Evolutionary conservation across 331 rosid genomes (phyloP).

Genomic region (Pyrus hybrid): DNA sequence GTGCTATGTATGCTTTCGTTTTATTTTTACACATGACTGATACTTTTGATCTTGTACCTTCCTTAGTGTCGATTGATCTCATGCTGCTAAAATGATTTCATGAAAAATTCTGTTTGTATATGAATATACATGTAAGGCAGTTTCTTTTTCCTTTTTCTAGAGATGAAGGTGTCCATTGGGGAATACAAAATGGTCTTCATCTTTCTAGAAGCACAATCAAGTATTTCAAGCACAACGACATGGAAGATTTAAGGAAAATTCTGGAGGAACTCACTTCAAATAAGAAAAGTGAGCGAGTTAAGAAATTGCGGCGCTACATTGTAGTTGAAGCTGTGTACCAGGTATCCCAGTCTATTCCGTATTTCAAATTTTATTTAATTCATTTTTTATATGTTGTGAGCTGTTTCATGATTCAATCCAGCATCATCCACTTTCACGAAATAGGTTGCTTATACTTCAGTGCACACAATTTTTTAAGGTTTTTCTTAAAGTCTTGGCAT

Average conservation of each 20-base stretch:
- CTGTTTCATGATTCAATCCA: background rate
- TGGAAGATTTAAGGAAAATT: slow-evolving; percentile 70
- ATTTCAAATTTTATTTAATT: background rate
- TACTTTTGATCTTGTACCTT: background rate
- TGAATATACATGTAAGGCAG: background rate
- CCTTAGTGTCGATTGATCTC: background rate
- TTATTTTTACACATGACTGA: too few species aligned
- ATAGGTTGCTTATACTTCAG: background rate
- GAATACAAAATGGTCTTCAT: slow-evolving; percentile 91
- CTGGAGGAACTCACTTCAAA: slow-evolving; percentile 56
- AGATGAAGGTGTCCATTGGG: slow-evolving; percentile 99
- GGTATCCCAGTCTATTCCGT: slow-evolving; percentile 37
- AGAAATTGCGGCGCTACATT: slow-evolving; percentile 90
- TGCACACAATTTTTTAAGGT: background rate
- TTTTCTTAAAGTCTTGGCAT: background rate
- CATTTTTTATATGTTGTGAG: slow-evolving; percentile 1
- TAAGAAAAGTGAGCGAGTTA: slow-evolving; percentile 42
- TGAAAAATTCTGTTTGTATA: background rate
- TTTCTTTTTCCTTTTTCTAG: slow-evolving; percentile 32
- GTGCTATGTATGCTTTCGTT: too few species aligned
- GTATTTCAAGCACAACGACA: slow-evolving; percentile 88
- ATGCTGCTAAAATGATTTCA: background rate
- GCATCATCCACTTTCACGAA: background rate
- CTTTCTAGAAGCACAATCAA: slow-evolving; percentile 93
- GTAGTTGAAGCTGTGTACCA: slow-evolving; percentile 96